Base-by-base conservation (phyloP, 441 rosid species). In the Arabidopsis lyrata region DNA sequence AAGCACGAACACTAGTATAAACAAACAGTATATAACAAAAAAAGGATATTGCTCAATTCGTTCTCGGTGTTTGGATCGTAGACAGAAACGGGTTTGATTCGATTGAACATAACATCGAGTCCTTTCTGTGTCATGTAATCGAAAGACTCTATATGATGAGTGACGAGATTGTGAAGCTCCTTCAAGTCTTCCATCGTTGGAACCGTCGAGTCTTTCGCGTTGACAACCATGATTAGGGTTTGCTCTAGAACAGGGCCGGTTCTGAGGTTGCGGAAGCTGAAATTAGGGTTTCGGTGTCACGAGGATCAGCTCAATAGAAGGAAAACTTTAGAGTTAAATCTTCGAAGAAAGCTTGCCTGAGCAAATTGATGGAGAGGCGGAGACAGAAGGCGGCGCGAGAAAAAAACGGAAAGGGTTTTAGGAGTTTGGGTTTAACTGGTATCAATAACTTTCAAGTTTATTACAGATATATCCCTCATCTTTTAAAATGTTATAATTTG, bases 121-220 rank as follows among this genome's bases (percentile, higher is more conserved):
- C 99, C 99, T 75, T 79, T 69, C 0, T 87, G 91, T 16, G 85
- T 72, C 88, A 91, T 85, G 87, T 88, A 87, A 86, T 95, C 89
- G 63, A 84, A 88, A 0, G 99, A 95, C 70, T 92, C 93, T 41
- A 93, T 79, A 70, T 95, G 99, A 72, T 90, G 99, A 29, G 77
- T 83, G 59, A 93, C 87, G 39, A 95, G 95, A 78, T 88, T 86
- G 27, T 76, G 80, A 64, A 93, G 77, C 63, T 83, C 92, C 74
- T 67, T 78, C 29, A 73, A 86, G 45, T 91, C 88, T 61, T 70
- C 84, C 45, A 59, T 59, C 2, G 67, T 60, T 5, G 84, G 76
- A 34, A 64, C 49, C 36, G 74, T 70, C 9, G 66, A 62, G 31
- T 38, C 78, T 63, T 27, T 59, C 22, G 55, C 78, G 63, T 12